Conservation (phyloP, 306 rosid species). For the Medicago lupulina region DNA sequence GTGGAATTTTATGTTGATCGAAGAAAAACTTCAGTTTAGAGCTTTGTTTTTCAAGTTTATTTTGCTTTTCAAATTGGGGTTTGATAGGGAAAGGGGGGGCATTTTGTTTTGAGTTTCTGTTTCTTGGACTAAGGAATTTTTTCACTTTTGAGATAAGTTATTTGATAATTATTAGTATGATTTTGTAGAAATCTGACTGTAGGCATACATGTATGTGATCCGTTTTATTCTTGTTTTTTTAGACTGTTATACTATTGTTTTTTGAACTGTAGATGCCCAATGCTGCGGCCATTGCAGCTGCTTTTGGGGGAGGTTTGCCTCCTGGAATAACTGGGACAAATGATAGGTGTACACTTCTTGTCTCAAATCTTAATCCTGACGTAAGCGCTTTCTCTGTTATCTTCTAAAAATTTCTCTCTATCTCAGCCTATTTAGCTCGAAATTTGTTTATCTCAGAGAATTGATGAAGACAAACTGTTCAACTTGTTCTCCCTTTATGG, state of each 20-base stretch:
- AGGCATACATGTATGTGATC: conserved; percentile 5
- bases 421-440: conserved; percentile 4
- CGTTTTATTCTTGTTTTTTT: not conserved
- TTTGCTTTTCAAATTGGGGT: too few species aligned
- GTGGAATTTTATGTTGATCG: conserved; percentile 11
- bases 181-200: not conserved
- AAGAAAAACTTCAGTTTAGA: too few species aligned
- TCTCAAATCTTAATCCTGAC: conserved; percentile 89
- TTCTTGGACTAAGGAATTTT: not conserved
- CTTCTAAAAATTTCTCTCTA: not conserved
- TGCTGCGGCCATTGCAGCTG: conserved; percentile 89
- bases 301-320: conserved; percentile 96
- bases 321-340: conserved; percentile 98
- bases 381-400: conserved; percentile 54
- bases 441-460: conserved; percentile 68
- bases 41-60: too few species aligned
- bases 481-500: conserved; percentile 97
- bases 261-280: conserved; percentile 75
- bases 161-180: conserved; percentile 6
- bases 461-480: conserved; percentile 97
- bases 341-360: conserved; percentile 94
- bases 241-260: not conserved
- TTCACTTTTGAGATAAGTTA: conserved; percentile 16
- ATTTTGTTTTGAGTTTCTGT: conserved; percentile 8
- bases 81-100: not conserved